phyloP scores from a whole-genome alignment of 805 yeast genomes.

The Pichia californica region DNA sequence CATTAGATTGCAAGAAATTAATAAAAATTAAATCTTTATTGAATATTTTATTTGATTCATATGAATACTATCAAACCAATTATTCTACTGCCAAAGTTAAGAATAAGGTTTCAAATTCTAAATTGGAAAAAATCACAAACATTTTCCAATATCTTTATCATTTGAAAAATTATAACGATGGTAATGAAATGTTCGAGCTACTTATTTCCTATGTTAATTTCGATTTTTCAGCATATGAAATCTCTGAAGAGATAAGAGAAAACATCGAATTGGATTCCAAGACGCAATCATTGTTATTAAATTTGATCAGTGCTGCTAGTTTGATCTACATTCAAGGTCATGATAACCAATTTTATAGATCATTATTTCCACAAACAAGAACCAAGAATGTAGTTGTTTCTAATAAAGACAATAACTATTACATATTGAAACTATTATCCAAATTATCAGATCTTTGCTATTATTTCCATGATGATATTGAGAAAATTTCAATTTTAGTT shows the following conservation, averaged over 20 bases:
- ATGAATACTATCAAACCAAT: slow-evolving; percentile 17
- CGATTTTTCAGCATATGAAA: slow-evolving; percentile 36
- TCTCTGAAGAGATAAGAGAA: slow-evolving; percentile 29
- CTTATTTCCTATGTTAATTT: slow-evolving; percentile 36
- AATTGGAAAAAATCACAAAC: slow-evolving; percentile 15
- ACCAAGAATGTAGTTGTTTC: background rate
- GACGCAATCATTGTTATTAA: slow-evolving; percentile 31
- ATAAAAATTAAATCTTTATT: slow-evolving; percentile 26
- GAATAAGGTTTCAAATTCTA: slow-evolving; percentile 13
- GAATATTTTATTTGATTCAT: slow-evolving; percentile 26
- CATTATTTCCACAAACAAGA: slow-evolving; percentile 14
- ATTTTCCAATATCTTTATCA: slow-evolving; percentile 32
- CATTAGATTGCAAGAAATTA: slow-evolving; percentile 25
- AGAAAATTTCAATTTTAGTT: slow-evolving; percentile 8
- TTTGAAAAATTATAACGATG: slow-evolving; percentile 27
- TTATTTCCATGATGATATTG: slow-evolving; percentile 13
- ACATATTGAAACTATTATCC: slow-evolving; percentile 13
- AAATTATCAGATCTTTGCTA: slow-evolving; percentile 8
- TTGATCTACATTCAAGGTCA: slow-evolving; percentile 26
- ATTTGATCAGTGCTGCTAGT: slow-evolving; percentile 36
- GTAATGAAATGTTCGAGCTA: slow-evolving; percentile 31
- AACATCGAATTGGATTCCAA: slow-evolving; percentile 19
- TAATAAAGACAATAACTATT: slow-evolving; percentile 10
- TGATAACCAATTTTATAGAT: slow-evolving; percentile 14
- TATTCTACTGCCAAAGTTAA: slow-evolving; percentile 13